A percentile compares a stretch with the other conserved stretches of the same genome.
Evolutionary conservation across 129 eudicot species (phyloP).

Genomic region (Saussurea involucrata): DNA sequence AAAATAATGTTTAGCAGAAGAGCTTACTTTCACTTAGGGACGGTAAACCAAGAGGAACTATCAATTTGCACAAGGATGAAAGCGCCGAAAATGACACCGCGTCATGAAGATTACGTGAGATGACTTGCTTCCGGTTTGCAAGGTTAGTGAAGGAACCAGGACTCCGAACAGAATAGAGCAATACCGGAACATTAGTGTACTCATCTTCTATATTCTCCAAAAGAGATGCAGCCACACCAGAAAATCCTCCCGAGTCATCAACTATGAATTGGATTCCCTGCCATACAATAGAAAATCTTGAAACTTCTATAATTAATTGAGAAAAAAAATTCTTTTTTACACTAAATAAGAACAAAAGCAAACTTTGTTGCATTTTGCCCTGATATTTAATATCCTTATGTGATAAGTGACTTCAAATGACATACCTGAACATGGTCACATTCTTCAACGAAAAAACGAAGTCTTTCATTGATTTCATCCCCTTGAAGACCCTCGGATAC

Average conservation of each 20-base stretch:
- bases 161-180: slow-evolving; percentile 63
- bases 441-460: slow-evolving; percentile 85
- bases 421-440: slow-evolving; percentile 88
- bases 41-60: slow-evolving; percentile 82
- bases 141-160: slow-evolving; percentile 37
- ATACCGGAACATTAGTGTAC: slow-evolving; percentile 69
- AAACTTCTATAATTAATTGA: neutral
- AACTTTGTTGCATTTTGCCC: neutral
- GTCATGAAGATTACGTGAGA: slow-evolving; percentile 63
- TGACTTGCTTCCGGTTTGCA: slow-evolving; percentile 35
- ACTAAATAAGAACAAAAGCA: neutral
- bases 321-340: neutral
- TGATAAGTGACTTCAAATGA: neutral
- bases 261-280: slow-evolving; percentile 84
- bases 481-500: slow-evolving; percentile 60
- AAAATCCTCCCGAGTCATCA: slow-evolving; percentile 89
- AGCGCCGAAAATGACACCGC: slow-evolving; percentile 79
- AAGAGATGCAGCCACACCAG: slow-evolving; percentile 76
- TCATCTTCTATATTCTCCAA: slow-evolving; percentile 84
- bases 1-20: neutral
- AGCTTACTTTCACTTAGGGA: slow-evolving; percentile 60
- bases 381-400: neutral
- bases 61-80: slow-evolving; percentile 66
- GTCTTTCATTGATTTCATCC: slow-evolving; percentile 78
- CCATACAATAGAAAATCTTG: neutral